Conservation (phyloP, 768 basidiomycete species). For the Coprinopsis cinerea region DNA sequence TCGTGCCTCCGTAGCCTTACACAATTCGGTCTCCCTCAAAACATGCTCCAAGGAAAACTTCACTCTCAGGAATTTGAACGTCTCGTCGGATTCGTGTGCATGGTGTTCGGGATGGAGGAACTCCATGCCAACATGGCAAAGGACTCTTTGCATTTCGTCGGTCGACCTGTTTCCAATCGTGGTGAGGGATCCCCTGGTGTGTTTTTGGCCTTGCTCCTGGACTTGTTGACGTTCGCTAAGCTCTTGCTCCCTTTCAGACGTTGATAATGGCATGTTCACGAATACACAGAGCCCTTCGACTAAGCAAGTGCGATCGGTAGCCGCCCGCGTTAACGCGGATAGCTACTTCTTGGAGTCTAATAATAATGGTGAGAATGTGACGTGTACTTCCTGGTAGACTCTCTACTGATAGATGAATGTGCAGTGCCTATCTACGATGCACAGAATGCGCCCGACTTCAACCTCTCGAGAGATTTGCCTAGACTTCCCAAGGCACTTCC, state of each 20-base stretch:
- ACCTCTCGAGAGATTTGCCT: background rate
- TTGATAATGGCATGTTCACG: too few relatives aligned
- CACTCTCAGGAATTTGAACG: constrained; percentile 9
- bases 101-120: background rate
- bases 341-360: background rate
- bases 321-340: too few relatives aligned
- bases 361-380: background rate
- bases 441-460: background rate
- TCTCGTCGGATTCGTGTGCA: background rate
- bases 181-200: too few relatives aligned
- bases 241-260: too few relatives aligned
- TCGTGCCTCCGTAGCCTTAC: too few relatives aligned
- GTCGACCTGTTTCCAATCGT: background rate
- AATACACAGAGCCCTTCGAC: too few relatives aligned
- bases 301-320: too few relatives aligned
- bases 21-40: constrained; percentile 7
- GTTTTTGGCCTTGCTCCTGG: too few relatives aligned
- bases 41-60: background rate
- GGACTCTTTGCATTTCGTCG: constrained; percentile 4
- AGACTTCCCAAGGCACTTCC: background rate
- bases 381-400: too few relatives aligned
- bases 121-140: background rate
- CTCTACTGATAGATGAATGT: background rate
- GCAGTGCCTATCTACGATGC: constrained; percentile 7
- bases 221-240: too few relatives aligned